Evolutionary conservation across 495 filamentous ascomycete species (phyloP), one percentile per base, ranked within the genome.

Genomic region (Aspergillus asperescens): DNA sequence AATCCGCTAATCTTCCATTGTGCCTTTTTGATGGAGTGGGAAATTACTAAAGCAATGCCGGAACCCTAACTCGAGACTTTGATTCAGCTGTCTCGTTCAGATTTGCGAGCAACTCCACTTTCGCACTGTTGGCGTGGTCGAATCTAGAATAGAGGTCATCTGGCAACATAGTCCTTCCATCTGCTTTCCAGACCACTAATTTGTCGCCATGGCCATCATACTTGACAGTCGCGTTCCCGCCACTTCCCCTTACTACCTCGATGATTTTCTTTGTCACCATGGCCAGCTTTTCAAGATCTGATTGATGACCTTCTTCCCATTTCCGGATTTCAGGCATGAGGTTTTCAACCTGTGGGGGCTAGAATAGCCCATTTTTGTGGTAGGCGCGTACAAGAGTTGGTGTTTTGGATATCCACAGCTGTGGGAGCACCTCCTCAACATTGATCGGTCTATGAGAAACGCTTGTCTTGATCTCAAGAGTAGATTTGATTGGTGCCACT

Each of bases 331-430:
- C 46, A 19, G 10, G 16, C 5, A 66, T 43, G 28, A 77, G 60
- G 64, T 77, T 56, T 62, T 73, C 61, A 12, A 74, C 66, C 29
- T 67, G 23, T 43, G 71, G 62, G 7, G 22, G 19, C 13, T 57
- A 20, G 54, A 80, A 80, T 31, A 52, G 47, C n/a, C 76, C 76
- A 8, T 56, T 50, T 10, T 57, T 43, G 54, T 78, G 72, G 43
- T 78, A 77, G 6, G 72, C 77, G 27, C 73, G 69, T 13, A 74
- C 70, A 25, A 81, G 67, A 1, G 70, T 77, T 0, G 69, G 69
- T 1, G 74, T 79, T 54, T 77, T 73, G 13, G 76, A 78, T 31
- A 72, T 54, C 77, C 73, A 81, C 9, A 81, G 62, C 56, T 78
- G 76, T 4, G 73, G 57, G 2, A 61, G 54, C 35, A 75, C 60